Conservation (phyloP, 2,329 filamentous ascomycete species). For the Parastagonospora avenae region DNA sequence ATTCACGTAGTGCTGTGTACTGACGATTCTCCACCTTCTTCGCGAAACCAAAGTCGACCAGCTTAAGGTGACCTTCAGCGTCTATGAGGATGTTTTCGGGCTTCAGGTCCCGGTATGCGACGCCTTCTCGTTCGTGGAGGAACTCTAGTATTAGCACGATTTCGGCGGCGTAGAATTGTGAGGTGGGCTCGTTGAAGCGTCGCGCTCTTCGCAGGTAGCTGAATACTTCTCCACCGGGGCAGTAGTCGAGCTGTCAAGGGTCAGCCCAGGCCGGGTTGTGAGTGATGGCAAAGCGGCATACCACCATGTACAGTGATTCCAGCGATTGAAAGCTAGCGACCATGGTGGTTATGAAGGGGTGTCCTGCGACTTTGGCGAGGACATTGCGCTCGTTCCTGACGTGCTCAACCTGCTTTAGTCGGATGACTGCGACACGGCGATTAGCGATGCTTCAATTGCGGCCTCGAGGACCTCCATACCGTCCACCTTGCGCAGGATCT, state of each 20-base stretch:
- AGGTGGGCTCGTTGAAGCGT: constrained; percentile 77
- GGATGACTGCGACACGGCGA: constrained; percentile 63
- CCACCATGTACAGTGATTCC: constrained; percentile 79
- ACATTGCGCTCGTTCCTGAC: constrained; percentile 82
- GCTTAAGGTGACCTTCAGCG: constrained; percentile 76
- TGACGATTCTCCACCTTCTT: constrained; percentile 71
- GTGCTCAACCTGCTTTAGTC: constrained; percentile 85
- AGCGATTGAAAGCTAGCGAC: constrained; percentile 79
- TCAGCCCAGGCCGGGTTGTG: constrained; percentile 16
- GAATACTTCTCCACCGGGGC: constrained; percentile 83
- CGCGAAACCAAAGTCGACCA: constrained; percentile 85
- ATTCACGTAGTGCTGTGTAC: constrained; percentile 11
- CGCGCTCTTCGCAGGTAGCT: constrained; percentile 78
- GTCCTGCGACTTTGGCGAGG: constrained; percentile 75
- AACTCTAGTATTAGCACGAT: constrained; percentile 83
- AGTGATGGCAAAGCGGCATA: constrained; percentile 36
- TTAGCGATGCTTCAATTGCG: constrained; percentile 23
- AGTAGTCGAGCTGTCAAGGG: constrained; percentile 68
- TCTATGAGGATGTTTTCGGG: constrained; percentile 83
- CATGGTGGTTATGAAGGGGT: constrained; percentile 83
- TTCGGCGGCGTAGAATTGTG: constrained; percentile 82
- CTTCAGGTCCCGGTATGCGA: constrained; percentile 82
- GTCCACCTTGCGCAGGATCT: constrained; percentile 71
- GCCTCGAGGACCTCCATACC: constrained; percentile 38
- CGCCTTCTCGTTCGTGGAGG: constrained; percentile 77